Conservation (phyloP, 371 early-diverging fungal genomes). For the Mucor racemosus region DNA sequence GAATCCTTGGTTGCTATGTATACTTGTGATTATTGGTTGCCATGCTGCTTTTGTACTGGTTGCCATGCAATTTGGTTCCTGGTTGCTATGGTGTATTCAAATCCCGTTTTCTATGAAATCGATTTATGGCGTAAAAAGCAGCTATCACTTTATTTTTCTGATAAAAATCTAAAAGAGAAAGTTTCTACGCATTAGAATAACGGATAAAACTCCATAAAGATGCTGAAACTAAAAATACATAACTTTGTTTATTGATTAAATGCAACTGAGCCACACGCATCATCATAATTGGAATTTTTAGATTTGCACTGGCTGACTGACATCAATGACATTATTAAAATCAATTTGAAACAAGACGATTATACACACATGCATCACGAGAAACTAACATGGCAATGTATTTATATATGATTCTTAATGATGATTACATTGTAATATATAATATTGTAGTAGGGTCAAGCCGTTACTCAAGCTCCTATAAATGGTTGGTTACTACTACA, state of each 20-base stretch:
- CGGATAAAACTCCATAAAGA: no score
- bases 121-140: background rate
- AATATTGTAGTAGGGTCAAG: slow-evolving; percentile 1
- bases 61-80: background rate
- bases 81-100: background rate
- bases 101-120: background rate
- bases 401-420: background rate
- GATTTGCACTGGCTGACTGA: background rate
- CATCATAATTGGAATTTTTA: background rate
- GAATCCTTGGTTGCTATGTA: background rate
- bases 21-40: background rate
- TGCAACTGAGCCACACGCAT: slow-evolving; percentile 6
- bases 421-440: background rate
- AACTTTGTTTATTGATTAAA: background rate
- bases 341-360: background rate
- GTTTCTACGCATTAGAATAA: background rate
- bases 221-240: no score
- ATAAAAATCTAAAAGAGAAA: background rate
- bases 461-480: slow-evolving; percentile 12
- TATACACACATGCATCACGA: background rate
- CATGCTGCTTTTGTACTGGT: background rate
- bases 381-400: background rate
- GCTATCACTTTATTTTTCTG: background rate
- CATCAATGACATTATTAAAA: background rate
- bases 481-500: slow-evolving; percentile 3